phyloP scores from a whole-genome alignment of 768 basidiomycete genomes.

The Pholiota molesta region DNA sequence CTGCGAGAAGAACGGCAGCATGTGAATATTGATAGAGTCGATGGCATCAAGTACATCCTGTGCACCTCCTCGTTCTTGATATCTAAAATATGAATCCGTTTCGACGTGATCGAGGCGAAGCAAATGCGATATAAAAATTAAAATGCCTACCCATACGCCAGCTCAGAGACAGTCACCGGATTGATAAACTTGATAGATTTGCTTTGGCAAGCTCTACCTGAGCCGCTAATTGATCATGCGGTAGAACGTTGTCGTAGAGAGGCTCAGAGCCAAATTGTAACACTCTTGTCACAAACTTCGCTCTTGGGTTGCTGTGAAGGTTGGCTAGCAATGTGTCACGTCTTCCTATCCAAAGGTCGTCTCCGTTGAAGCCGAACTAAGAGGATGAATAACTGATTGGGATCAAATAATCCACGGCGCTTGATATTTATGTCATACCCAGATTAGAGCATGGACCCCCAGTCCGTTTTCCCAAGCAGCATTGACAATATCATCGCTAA shows the following conservation, averaged over 20 bases:
- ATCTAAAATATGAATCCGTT: constrained; percentile 15
- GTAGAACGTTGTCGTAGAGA: constrained; percentile 51
- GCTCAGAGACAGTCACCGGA: constrained; percentile 61
- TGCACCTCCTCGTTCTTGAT: constrained; percentile 50
- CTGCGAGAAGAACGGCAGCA: constrained; percentile 59
- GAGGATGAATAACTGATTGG: background rate
- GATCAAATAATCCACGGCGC: background rate
- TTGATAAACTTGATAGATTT: constrained; percentile 46
- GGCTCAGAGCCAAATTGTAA: constrained; percentile 66
- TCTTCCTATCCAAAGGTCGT: constrained; percentile 46
- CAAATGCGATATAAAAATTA: background rate
- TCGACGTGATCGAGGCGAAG: background rate
- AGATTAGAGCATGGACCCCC: constrained; percentile 64
- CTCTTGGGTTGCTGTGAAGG: constrained; percentile 51
- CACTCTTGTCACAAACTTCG: constrained; percentile 55
- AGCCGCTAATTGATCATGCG: constrained; percentile 41
- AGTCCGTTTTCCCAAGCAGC: constrained; percentile 56
- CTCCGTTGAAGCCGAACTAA: constrained; percentile 40
- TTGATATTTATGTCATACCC: constrained; percentile 38
- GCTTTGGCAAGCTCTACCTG: constrained; percentile 49
- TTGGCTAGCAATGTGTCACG: constrained; percentile 45
- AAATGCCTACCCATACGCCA: constrained; percentile 44
- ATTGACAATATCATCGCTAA: constrained; percentile 50
- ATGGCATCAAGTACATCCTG: constrained; percentile 54
- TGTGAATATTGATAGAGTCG: constrained; percentile 59